A percentile compares a stretch with the other conserved stretches of the same genome.
These are phyloP conservation scores for Cicer pinnatifidum DNA, from an alignment of 306 rosid species.

Conservation along the genomic window DNA sequence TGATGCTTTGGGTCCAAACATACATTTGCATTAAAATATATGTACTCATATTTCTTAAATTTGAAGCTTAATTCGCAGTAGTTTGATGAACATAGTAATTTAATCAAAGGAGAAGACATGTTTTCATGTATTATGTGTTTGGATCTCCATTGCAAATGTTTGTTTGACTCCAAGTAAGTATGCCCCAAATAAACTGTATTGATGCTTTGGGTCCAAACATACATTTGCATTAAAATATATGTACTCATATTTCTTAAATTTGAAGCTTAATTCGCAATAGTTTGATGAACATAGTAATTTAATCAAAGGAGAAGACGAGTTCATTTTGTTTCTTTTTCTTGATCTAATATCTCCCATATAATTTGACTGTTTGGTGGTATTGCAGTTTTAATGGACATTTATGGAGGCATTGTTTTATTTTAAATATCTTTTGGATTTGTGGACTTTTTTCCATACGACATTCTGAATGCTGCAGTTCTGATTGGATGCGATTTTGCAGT, in stretches of 20 bases:
- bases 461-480: conserved; percentile 45
- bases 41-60: conserved; percentile 24
- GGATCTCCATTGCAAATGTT: neutral
- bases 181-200: neutral
- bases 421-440: conserved; percentile 35
- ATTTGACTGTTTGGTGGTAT: conserved; percentile 30
- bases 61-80: conserved; percentile 28
- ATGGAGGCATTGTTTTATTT: conserved; percentile 12
- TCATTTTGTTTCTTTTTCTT: conserved; percentile 29
- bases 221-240: conserved; percentile 16
- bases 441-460: conserved; percentile 43
- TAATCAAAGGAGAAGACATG: conserved; percentile 11
- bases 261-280: conserved; percentile 28
- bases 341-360: conserved; percentile 20
- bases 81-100: conserved; percentile 34
- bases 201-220: neutral
- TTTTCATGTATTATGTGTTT: conserved; percentile 22
- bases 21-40: conserved; percentile 10
- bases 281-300: conserved; percentile 34
- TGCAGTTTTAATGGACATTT: conserved; percentile 30
- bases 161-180: neutral
- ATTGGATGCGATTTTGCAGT: conserved; percentile 64
- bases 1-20: conserved; percentile 1
- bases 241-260: conserved; percentile 24
- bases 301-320: conserved; percentile 13